Conservation (phyloP, 129 eudicot species). For the Smallanthus sonchifolius region DNA sequence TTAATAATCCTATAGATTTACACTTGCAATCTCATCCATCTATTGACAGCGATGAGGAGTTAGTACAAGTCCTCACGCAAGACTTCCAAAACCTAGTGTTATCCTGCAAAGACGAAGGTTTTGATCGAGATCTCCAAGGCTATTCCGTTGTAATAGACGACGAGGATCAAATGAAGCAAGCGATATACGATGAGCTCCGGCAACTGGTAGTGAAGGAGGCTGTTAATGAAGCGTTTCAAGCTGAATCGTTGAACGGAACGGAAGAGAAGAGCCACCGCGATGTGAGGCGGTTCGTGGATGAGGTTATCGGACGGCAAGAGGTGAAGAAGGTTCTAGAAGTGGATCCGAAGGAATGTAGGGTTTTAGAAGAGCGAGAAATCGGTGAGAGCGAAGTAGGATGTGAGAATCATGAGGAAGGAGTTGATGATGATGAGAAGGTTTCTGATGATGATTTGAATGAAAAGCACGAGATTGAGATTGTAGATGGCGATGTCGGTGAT, state of each 20-base stretch:
- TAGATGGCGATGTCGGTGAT: slow-evolving; percentile 10
- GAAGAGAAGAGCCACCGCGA: not conserved
- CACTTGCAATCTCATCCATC: slow-evolving; percentile 25
- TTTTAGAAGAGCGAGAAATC: slow-evolving; percentile 16
- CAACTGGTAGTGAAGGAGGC: slow-evolving; percentile 25
- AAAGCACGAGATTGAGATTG: slow-evolving; percentile 1
- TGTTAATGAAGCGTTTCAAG: slow-evolving; percentile 11
- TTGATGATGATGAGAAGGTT: slow-evolving; percentile 4
- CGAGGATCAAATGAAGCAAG: slow-evolving; percentile 20
- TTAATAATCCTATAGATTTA: slow-evolving; percentile 8
- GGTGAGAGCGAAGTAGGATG: slow-evolving; percentile 18
- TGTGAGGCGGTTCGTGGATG: slow-evolving; percentile 11
- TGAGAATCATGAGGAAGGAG: slow-evolving; percentile 17
- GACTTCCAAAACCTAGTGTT: slow-evolving; percentile 31
- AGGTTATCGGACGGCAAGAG: not conserved
- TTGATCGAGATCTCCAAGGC: slow-evolving; percentile 3
- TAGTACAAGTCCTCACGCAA: slow-evolving; percentile 1
- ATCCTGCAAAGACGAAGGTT: not conserved
- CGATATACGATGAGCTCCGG: slow-evolving; percentile 23
- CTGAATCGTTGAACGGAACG: not conserved
- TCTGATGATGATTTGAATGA: not conserved
- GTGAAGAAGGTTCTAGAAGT: not conserved
- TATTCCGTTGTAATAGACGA: slow-evolving; percentile 6
- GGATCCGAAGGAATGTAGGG: slow-evolving; percentile 25
- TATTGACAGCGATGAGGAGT: slow-evolving; percentile 1